Base-by-base conservation (phyloP, 768 basidiomycete species). In the Russula sp. region DNA sequence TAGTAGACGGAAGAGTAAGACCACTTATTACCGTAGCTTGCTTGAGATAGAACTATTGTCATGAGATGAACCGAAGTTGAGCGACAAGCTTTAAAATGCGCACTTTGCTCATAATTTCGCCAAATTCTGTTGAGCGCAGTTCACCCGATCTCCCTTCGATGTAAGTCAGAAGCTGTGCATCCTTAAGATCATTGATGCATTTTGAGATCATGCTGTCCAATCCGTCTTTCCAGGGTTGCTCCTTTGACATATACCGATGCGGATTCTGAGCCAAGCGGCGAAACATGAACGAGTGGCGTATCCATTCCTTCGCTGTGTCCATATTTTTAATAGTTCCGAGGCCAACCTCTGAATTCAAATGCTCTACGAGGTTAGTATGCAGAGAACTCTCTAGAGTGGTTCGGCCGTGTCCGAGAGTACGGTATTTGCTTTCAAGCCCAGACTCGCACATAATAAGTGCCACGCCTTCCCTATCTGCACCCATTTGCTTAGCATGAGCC, bases 291-390 rank as follows among this genome's bases (percentile, higher is more conserved):
- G 95, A 90, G 58, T 81, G 83, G 22, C 78, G 81, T 29, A 96
- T 74, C 97, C 97, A 99, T 16, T 79, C 75, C 67, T 88, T 88
- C 1, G 93, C 96, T 7, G 80, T 81, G 2, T 78, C 72, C 5
- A 89, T 63, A 66, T 80, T 78, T 4, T 79, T 83, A 68, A 99
- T 94, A 0, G 95, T 94, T 2, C 85, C 83, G 10, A 98, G 79
- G 0, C 87, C 87, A 58, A 98, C 88, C 74, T 99, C 96, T 2
- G 93, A 93, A 69, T 98, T 98, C 66, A 99, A 74, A 72, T 98
- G 94, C 71, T 98, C 96, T 3, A 85, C 76, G 7, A 99, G 81
- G 69, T 90, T 89, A 52, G 75, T 74, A 72, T 97, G 93, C 10
- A 95, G 81, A 61, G 79, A 86, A 69, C 91, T 94, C 74, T 98